Base-by-base conservation (phyloP, 2,329 filamentous ascomycete species). In the Tolypocladium endophyticum region DNA sequence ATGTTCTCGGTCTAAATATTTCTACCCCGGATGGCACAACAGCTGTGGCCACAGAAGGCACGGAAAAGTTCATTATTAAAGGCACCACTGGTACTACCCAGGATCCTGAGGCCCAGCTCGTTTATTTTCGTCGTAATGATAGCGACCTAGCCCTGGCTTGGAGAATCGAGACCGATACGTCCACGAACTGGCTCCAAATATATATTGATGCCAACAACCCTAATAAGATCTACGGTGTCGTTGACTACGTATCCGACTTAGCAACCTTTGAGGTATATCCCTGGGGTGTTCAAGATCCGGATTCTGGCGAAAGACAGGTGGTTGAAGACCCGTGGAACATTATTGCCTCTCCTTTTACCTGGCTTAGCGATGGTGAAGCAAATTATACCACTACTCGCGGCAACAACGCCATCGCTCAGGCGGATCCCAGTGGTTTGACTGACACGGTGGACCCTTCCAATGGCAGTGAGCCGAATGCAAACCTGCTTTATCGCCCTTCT, bases 341-440 rank as follows among this genome's bases (percentile, higher is more conserved):
- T 0, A 59, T 62, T 3, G 9, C 16, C 8, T 83, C 80, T 9
- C 76, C 77, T 54, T 81, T 83, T 60, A 80, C 77, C 35, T 86
- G 82, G 82, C 71, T 80, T 58, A 72, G 71, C 23, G 76, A 80
- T 50, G 82, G 81, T 6, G 68, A 64, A 6, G 72, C 65, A 33
- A 75, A 72, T 41, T 85, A 80, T 70, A 80, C 76, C 47, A 79
- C 76, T 0, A 83, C 81, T 5, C 76, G 77, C 1, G 83, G 83
- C 47, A 86, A 86, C 74, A 86, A 86, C 64, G 83, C 66, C 52
- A 79, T 82, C 52, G 79, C 81, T 0, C 82, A 85, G 61, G 63
- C 66, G 2, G 72, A 73, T 55, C 79, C 79, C 18, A 72, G 68
- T 2, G 80, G 76, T 16, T n/a, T n/a, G n/a, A 76, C 75, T 18